A percentile compares a stretch with the other conserved stretches of the same genome.
phyloP scores from a whole-genome alignment of 179 eudicot genomes.

The Beta macrorhiza region DNA sequence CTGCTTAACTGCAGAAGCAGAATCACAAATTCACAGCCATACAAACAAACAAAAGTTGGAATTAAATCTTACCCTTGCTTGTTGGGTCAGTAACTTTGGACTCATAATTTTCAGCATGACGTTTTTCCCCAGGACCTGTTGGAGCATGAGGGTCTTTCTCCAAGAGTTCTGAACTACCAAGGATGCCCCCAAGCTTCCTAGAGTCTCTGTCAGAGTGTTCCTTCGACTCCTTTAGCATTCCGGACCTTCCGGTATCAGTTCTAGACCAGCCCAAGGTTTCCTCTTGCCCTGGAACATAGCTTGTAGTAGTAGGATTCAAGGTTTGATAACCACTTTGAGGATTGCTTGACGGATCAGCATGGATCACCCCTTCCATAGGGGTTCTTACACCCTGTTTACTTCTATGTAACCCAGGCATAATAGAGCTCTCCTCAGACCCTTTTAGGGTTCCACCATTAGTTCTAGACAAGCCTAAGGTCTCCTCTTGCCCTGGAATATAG shows the following conservation, averaged over 20 bases:
- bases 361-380: conserved; percentile 13
- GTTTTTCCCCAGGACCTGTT: not conserved
- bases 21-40: not conserved
- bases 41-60: not conserved
- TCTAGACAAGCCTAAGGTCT: conserved; percentile 19
- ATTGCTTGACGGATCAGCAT: conserved; percentile 1
- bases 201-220: not conserved
- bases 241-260: conserved; percentile 13
- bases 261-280: conserved; percentile 20
- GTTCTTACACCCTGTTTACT: not conserved
- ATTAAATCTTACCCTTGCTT: conserved; percentile 40
- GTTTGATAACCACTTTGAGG: conserved; percentile 8
- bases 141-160: conserved; percentile 57
- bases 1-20: not conserved
- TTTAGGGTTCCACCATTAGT: conserved; percentile 14
- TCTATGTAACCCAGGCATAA: conserved; percentile 3
- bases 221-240: not conserved
- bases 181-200: conserved; percentile 5
- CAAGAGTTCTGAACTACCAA: conserved; percentile 23
- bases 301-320: conserved; percentile 14
- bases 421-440: conserved; percentile 1
- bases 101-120: conserved; percentile 42
- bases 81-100: conserved; percentile 57
- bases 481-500: conserved; percentile 15
- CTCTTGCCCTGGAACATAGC: conserved; percentile 12